Evolutionary conservation across 2,329 filamentous ascomycete species (phyloP), one percentile per base, ranked within the genome.

Genomic region (Magnaporthales sp.): DNA sequence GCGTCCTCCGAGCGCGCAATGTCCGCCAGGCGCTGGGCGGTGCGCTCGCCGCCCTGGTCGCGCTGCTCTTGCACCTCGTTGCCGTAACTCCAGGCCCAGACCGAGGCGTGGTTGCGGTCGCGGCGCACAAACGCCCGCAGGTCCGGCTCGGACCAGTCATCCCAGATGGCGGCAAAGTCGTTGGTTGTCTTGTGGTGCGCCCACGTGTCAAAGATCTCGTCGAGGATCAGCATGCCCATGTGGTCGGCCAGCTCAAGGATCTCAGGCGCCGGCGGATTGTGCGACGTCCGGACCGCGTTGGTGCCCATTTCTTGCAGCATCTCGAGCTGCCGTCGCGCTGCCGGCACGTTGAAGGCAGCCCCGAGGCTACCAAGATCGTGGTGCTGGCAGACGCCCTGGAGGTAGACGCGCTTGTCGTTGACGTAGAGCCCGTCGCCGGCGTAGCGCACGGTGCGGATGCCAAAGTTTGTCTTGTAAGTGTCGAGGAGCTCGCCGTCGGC

Each of bases 151-250:
- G 81, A 76, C 83, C 83, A 86, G 63, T 85, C 83, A 0, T 73
- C 31, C 67, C 84, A 86, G 68, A 85, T 79, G 19, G 81, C 70
- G 68, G 84, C 80, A 69, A 81, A 85, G 70, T 85, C 84, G 68
- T 81, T 80, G 1, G 69, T 68, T 0, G 75, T 80, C 71, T 86
- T 86, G 24, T 73, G 68, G n/a, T 61, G 70, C n/a, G 76, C 70
- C 83, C 83, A 86, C 9, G 71, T 74, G 71, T 86, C 84, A 69
- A 85, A 86, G 22, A 83, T 80, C 73, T 86, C 83, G 68, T 84
- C 80, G 51, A 85, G 72, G 3, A 85, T 80, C 3, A 86, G 63
- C 67, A 85, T 79, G 0, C 83, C 83, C 71, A 82, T 73, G 1
- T 74, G 72, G 70, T 86, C 83, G 1, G 82, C 77, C 7, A 85